Base-by-base conservation (phyloP, 176 grass and related monocot species). In the Zoysia pacifica region DNA sequence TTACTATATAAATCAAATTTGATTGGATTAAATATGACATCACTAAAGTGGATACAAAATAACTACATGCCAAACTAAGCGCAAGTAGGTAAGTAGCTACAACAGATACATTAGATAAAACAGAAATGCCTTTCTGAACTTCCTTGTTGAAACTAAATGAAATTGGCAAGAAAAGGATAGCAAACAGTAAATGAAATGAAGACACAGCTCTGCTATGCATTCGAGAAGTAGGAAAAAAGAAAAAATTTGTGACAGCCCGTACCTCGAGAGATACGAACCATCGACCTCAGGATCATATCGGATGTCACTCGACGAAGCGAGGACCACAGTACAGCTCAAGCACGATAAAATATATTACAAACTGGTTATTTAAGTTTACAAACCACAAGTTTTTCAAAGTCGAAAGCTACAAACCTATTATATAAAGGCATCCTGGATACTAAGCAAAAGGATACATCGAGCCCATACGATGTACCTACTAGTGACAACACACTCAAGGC, bases 71-170 rank as follows among this genome's bases (percentile, higher is more conserved):
- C n/a, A 7, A 13, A 11, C 16, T 36, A 45, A 71, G 3, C 68
- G 1, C 6, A 84, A 76, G 9, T 35, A 70, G 41, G 39, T 39
- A 69, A 28, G 49, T 79, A 19, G 35, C 46, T 56, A 41, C 11
- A 48, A 19, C 35, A 76, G 15, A 53, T 53, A 45, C 12, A 78
- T 6, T 38, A 43, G 6, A 76, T 40, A 19, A 62, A 43, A 71
- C 12, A 47, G 4, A 70, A 64, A 13, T 6, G 35, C 5, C 41
- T 35, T 72, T 41, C 28, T 3, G 1, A 79, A n/a, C 38, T 56
- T 80, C 9, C 20, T 44, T 49, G 80, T 55, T 43, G 1, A 78
- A 79, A 59, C 38, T 62, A 19, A 87, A 51, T 62, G 12, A 43
- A 74, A 7, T 83, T 45, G 0, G 3, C 2, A 74, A 73, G 68